Conservation (phyloP, 495 filamentous ascomycete species). For the Hyaloscypha finlandica region DNA sequence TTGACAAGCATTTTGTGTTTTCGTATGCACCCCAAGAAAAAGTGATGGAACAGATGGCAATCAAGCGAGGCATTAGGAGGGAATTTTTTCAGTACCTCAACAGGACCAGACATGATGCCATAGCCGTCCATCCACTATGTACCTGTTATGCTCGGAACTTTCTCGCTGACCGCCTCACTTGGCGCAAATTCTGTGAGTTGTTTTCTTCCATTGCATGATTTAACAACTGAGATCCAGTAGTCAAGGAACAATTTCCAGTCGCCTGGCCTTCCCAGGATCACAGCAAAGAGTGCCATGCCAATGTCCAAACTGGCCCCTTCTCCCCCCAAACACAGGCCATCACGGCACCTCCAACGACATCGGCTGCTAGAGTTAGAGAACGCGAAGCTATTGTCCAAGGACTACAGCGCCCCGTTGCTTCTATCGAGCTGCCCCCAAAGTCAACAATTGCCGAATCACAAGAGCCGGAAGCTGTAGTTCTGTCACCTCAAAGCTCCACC, state of each 20-base stretch:
- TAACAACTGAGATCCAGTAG: neutral
- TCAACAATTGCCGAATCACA: too few species aligned
- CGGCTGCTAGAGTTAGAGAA: neutral
- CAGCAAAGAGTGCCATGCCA: neutral
- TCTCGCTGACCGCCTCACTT: constrained; percentile 3
- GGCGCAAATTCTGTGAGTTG: constrained; percentile 4
- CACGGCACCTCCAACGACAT: neutral
- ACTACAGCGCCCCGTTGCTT: neutral
- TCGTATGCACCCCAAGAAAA: neutral
- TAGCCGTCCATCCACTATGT: neutral
- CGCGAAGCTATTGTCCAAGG: neutral
- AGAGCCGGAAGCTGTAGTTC: too few species aligned
- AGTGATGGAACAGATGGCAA: constrained; percentile 11
- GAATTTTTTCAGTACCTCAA: constrained; percentile 14
- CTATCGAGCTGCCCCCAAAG: too few species aligned
- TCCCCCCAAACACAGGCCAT: neutral
- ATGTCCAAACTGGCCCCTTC: neutral
- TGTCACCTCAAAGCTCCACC: neutral
- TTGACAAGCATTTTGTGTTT: neutral
- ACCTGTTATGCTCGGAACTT: neutral
- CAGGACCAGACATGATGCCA: constrained; percentile 3
- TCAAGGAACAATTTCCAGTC: neutral
- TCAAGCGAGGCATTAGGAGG: neutral
- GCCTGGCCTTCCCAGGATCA: neutral
- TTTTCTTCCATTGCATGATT: neutral